Evolutionary conservation across 2,329 filamentous ascomycete genomes (phyloP).

Genomic region (Epichloe sp.): DNA sequence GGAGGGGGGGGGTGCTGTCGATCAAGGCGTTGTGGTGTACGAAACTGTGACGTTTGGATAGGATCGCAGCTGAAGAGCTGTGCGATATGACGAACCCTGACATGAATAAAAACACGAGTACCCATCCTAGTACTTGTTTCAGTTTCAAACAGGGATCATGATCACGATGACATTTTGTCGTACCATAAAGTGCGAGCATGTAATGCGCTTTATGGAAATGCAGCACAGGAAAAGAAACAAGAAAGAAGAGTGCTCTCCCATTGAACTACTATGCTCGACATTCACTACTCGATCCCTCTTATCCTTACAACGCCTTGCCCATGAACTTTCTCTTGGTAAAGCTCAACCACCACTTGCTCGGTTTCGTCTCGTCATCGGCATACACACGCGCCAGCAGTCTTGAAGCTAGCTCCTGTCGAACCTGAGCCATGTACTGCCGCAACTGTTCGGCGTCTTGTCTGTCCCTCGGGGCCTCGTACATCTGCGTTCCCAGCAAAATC

Average conservation of each 20-base stretch:
- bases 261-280: background rate
- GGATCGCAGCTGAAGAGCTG: background rate
- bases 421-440: constrained; percentile 80
- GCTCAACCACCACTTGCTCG: constrained; percentile 90
- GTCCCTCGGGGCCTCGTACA: constrained; percentile 80
- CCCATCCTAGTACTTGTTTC: no score
- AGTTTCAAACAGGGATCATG: no score
- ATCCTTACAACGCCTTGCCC: constrained; percentile 70
- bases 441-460: constrained; percentile 81
- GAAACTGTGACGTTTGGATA: background rate
- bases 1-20: background rate
- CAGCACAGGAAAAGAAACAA: no score
- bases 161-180: background rate
- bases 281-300: background rate
- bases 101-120: no score
- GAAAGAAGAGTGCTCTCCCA: background rate
- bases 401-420: constrained; percentile 78
- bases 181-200: no score
- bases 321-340: constrained; percentile 99
- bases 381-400: constrained; percentile 80
- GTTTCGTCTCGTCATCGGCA: constrained; percentile 60
- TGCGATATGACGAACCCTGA: background rate
- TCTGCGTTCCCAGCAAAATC: constrained; percentile 26
- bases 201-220: no score
- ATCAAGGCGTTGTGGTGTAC: background rate